Evolutionary conservation across 257 asterid genomes (phyloP).

Genomic region (Datura wrightii): DNA sequence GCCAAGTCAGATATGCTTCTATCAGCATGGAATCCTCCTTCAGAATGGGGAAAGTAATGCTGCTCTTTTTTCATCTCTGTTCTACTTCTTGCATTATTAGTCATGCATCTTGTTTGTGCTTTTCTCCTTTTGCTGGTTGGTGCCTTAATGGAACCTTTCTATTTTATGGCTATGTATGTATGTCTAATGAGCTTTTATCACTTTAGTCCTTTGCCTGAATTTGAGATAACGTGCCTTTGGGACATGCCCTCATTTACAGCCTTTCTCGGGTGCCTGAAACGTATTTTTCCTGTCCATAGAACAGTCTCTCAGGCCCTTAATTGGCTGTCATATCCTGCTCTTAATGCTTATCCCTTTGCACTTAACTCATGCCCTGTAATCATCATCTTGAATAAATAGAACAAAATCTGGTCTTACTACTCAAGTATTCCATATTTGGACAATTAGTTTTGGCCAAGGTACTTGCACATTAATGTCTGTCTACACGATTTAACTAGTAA

Average conservation of each 20-base stretch:
- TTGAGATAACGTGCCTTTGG: not conserved
- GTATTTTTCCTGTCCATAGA: not conserved
- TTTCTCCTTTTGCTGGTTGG: slow-evolving; percentile 9
- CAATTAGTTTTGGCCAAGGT: slow-evolving; percentile 14
- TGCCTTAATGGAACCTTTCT: not conserved
- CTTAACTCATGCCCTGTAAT: not conserved
- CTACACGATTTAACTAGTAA: not conserved
- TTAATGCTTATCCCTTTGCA: not conserved
- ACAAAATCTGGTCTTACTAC: not conserved
- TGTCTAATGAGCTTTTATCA: not conserved
- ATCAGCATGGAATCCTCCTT: slow-evolving; percentile 98
- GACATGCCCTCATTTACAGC: slow-evolving; percentile 16
- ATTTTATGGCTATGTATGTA: not conserved
- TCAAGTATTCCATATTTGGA: not conserved
- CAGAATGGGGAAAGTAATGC: slow-evolving; percentile 99
- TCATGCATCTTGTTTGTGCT: slow-evolving; percentile 25
- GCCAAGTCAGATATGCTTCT: slow-evolving; percentile 98
- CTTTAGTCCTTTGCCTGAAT: slow-evolving; percentile 24
- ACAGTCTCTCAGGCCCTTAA: slow-evolving; percentile 5
- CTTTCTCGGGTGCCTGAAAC: not conserved
- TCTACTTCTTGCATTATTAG: slow-evolving; percentile 22
- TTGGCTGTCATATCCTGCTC: slow-evolving; percentile 14
- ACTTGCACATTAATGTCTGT: not conserved
- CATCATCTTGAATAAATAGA: not conserved
- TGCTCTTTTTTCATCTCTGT: slow-evolving; percentile 17